phyloP scores from a whole-genome alignment of 805 yeast species.

The Saturnispora hagleri region DNA sequence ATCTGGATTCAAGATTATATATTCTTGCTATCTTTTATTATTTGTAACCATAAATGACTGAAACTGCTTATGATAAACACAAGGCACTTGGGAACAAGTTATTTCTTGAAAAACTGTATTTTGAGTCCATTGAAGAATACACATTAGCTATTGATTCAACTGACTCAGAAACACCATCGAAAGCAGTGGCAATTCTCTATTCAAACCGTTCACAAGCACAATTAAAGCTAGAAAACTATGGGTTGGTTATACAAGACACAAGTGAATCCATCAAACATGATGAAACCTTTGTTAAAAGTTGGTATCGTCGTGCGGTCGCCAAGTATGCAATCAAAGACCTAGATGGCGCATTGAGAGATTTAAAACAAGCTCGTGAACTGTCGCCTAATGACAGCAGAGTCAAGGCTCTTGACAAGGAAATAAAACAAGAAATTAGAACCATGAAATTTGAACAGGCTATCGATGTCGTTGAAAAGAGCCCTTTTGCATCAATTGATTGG shows the following conservation, averaged over 20 bases:
- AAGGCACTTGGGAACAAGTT: slow-evolving; percentile 69
- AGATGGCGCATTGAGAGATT: slow-evolving; percentile 62
- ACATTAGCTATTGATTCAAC: slow-evolving; percentile 55
- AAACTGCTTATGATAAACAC: background rate
- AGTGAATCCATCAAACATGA: slow-evolving; percentile 61
- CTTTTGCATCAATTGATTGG: slow-evolving; percentile 40
- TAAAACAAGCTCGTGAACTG: slow-evolving; percentile 48
- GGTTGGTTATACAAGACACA: slow-evolving; percentile 75
- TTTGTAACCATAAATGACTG: slow-evolving; percentile 1
- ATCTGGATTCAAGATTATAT: background rate
- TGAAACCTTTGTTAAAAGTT: slow-evolving; percentile 62
- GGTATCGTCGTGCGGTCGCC: slow-evolving; percentile 82
- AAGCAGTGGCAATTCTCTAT: slow-evolving; percentile 45
- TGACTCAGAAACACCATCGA: background rate
- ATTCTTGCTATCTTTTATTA: background rate
- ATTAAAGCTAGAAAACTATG: slow-evolving; percentile 78
- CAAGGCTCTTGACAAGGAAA: slow-evolving; percentile 47
- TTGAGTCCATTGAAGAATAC: slow-evolving; percentile 60
- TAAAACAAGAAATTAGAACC: slow-evolving; percentile 56
- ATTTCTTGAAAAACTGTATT: slow-evolving; percentile 56
- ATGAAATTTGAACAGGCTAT: slow-evolving; percentile 84
- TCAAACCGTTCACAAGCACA: slow-evolving; percentile 90
- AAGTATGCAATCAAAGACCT: slow-evolving; percentile 67
- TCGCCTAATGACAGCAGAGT: slow-evolving; percentile 69
- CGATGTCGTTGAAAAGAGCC: slow-evolving; percentile 52